A percentile compares a stretch with the other conserved stretches of the same genome.
Evolutionary conservation across 805 yeast genomes (phyloP).

Genomic region (Monosporozyma unispora): DNA sequence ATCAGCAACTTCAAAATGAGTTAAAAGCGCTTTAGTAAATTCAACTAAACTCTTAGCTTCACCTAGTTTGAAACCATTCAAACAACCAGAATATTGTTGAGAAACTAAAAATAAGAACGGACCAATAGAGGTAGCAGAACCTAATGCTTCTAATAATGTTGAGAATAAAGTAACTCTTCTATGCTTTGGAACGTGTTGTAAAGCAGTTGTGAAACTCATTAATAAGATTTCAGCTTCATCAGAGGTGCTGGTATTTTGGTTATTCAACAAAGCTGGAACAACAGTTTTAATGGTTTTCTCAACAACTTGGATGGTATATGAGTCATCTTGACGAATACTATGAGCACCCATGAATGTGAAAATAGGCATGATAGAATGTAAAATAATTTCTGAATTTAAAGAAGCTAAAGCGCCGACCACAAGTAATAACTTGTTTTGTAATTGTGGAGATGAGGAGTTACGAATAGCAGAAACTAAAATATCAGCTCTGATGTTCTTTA

Average conservation of each 20-base stretch:
- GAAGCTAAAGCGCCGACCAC: slow-evolving; percentile 84
- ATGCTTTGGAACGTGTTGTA: slow-evolving; percentile 92
- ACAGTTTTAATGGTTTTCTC: slow-evolving; percentile 86
- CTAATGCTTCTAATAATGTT: slow-evolving; percentile 68
- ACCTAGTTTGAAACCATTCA: slow-evolving; percentile 46
- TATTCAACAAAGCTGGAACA: slow-evolving; percentile 74
- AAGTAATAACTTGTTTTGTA: slow-evolving; percentile 77
- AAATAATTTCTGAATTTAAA: slow-evolving; percentile 79
- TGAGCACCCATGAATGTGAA: slow-evolving; percentile 99
- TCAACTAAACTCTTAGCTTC: slow-evolving; percentile 65
- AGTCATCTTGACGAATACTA: slow-evolving; percentile 93
- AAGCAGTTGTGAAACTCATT: slow-evolving; percentile 87
- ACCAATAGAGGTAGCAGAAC: slow-evolving; percentile 57
- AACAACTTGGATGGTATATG: slow-evolving; percentile 83
- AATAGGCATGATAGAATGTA: slow-evolving; percentile 98
- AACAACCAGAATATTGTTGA: slow-evolving; percentile 56
- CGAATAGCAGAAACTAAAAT: slow-evolving; percentile 85
- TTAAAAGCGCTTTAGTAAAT: slow-evolving; percentile 61
- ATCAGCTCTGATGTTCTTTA: slow-evolving; percentile 74
- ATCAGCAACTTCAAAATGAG: slow-evolving; percentile 56
- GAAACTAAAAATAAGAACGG: slow-evolving; percentile 71
- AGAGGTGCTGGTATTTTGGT: slow-evolving; percentile 32
- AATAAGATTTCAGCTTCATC: slow-evolving; percentile 77
- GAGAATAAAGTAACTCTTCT: slow-evolving; percentile 81
- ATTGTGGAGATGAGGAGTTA: slow-evolving; percentile 84